A percentile compares a stretch with the other conserved stretches of the same genome.
These are phyloP conservation scores for Pseudoscleropodium purum DNA, from an alignment of 225 moss, liverwort and hornwort genomes.

Conservation along the genomic window DNA sequence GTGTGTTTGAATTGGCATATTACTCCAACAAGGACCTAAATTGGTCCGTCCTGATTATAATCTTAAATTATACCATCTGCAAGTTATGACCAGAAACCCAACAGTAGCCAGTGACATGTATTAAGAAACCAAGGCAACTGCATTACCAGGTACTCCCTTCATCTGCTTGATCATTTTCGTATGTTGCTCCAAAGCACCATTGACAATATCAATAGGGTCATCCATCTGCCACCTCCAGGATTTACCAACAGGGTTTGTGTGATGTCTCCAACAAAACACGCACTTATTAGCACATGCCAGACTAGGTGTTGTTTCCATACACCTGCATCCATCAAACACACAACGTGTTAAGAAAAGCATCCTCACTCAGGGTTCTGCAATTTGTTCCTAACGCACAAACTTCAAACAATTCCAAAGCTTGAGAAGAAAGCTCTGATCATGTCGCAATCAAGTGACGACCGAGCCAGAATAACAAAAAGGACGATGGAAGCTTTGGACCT, in stretches of 20 bases:
- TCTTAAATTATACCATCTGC: neutral
- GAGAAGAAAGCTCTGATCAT: neutral
- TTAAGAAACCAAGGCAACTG: neutral
- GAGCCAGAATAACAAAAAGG: neutral
- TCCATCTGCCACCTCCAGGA: conserved; percentile 99
- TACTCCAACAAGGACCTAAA: neutral
- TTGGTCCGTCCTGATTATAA: neutral
- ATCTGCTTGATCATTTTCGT: conserved; percentile 86
- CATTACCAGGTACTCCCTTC: conserved; percentile 97
- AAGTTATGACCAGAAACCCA: neutral
- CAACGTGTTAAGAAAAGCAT: neutral
- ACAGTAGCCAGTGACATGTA: neutral
- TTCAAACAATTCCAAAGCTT: neutral
- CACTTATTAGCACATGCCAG: conserved; percentile 98
- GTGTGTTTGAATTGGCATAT: neutral
- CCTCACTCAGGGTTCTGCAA: neutral
- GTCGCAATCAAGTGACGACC: neutral
- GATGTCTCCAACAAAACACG: conserved; percentile 99
- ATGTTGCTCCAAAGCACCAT: conserved; percentile 87
- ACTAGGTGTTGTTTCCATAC: conserved; percentile 99
- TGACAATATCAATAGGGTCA: conserved; percentile 88
- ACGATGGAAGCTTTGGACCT: neutral
- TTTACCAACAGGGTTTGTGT: conserved; percentile 94
- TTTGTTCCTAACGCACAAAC: neutral
- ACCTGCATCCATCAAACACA: conserved; percentile 35